phyloP scores from a whole-genome alignment of 768 basidiomycete genomes.

The Dacryopinax primogenitus region DNA sequence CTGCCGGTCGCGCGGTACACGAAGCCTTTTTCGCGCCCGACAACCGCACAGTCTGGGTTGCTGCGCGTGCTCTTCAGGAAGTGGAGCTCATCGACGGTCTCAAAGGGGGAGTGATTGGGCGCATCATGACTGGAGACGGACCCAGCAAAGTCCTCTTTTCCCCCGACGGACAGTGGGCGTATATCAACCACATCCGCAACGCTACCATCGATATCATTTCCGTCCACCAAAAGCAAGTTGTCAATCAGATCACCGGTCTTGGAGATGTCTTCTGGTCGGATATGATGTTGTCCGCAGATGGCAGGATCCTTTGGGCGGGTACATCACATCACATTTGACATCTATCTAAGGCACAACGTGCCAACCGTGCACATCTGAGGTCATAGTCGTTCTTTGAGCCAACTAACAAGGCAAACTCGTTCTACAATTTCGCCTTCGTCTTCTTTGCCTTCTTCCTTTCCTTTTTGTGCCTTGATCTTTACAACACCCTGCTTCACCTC shows the following conservation, averaged over 20 bases:
- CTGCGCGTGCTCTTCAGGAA: not conserved
- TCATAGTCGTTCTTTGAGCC: conserved; percentile 34
- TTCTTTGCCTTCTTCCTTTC: conserved; percentile 44
- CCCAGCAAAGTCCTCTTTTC: conserved; percentile 3
- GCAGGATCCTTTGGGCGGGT: not conserved
- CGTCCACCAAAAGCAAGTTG: not conserved
- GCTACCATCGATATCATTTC: not conserved
- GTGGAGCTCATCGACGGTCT: not conserved
- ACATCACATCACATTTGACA: not conserved
- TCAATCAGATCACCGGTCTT: conserved; percentile 1
- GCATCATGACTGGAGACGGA: not conserved
- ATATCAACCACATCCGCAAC: not conserved
- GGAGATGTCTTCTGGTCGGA: not conserved
- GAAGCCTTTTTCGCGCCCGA: not conserved
- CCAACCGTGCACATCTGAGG: conserved; percentile 5
- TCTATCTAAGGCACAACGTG: not conserved
- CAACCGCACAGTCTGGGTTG: not conserved
- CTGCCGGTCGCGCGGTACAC: not conserved
- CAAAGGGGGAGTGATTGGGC: not conserved
- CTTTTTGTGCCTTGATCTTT: conserved; percentile 73
- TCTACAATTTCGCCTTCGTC: conserved; percentile 51
- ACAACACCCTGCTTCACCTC: conserved; percentile 78
- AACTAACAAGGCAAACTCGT: conserved; percentile 47
- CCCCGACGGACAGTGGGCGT: not conserved
- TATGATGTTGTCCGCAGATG: not conserved